A percentile compares a stretch with the other conserved stretches of the same genome.
Conservation (phyloP, 768 basidiomycete genomes). For the Lanmaoa pseudosensibilis region DNA sequence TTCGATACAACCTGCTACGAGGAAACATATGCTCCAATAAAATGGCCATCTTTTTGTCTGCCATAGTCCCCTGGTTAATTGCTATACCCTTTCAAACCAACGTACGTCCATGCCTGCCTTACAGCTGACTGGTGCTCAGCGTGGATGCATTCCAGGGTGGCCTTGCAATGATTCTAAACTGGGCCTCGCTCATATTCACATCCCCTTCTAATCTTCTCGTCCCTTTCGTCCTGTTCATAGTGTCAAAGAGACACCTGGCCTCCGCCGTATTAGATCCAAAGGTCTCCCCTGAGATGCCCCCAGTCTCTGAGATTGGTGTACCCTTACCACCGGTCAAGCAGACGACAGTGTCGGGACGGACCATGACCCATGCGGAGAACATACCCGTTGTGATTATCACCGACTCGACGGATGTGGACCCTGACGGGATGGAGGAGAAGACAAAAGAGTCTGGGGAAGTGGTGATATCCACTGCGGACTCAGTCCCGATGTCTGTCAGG, state of each 20-base stretch:
- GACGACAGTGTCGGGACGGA: not conserved
- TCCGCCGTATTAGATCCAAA: slow-evolving; percentile 20
- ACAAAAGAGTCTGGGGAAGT: not conserved
- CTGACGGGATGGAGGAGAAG: slow-evolving; percentile 3
- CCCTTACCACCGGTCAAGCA: not conserved
- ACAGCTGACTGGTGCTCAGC: not conserved
- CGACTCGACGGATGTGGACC: slow-evolving; percentile 6
- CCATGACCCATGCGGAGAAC: not conserved
- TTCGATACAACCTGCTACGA: slow-evolving; percentile 26
- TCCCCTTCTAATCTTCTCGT: slow-evolving; percentile 24
- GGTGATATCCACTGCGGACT: not conserved
- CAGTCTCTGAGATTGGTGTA: not conserved
- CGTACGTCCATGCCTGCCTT: slow-evolving; percentile 4
- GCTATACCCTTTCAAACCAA: slow-evolving; percentile 28
- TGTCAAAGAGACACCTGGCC: slow-evolving; percentile 20
- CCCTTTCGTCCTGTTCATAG: slow-evolving; percentile 22
- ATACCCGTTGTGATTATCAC: slow-evolving; percentile 23
- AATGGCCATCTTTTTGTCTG: slow-evolving; percentile 25
- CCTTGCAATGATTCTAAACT: slow-evolving; percentile 20
- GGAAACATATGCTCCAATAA: slow-evolving; percentile 26
- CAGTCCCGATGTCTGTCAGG: slow-evolving; percentile 16
- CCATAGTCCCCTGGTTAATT: slow-evolving; percentile 24
- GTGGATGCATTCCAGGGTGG: slow-evolving; percentile 5
- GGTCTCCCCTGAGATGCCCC: slow-evolving; percentile 1
- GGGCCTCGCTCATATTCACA: slow-evolving; percentile 28